Evolutionary conservation across 805 yeast genomes (phyloP), one percentile per base, ranked within the genome.

Genomic region (Teunomyces aglyptinius): DNA sequence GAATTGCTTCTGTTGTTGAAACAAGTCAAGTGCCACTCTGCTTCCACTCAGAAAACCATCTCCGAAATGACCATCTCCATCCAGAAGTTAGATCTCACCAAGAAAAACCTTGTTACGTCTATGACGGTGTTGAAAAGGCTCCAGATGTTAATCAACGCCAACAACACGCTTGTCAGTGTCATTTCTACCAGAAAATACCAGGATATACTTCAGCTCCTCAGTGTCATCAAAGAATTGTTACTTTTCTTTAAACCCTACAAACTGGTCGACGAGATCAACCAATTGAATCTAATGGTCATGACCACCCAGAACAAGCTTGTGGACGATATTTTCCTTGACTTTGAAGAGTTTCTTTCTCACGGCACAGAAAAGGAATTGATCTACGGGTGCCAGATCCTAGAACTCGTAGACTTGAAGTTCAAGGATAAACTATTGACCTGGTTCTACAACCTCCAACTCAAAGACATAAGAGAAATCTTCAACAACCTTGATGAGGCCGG

Each of bases 401-500:
- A 89, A 50, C 67, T 88, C 40, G 63, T 68, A n/a, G 87, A 86
- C 20, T 60, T 62, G 4, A 75, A 80, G 43, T 77, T 82, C 50
- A 70, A 69, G 50, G 80, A 79, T 42, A 80, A 83, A 56, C 71
- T 92, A 40, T 65, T 82, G 6, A 79, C 76, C 40, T 89, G 95
- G 92, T 88, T 86, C 63, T 78, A 86, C 49, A 80, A 78, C 46
- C 73, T 73, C 26, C 82, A 85, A 51, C 71, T 94, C 44, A 78
- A 78, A 56, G 98, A 92, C 57, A 81, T 92, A 38, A 77, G 77
- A 29, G 69, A 80, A 18, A 89, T 94, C 8, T 94, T 94, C 67
- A 78, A 81, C 45, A 74, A 83, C 7, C 75, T 82, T 11, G 97
- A 90, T 56, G 99, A 94, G 65, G 99, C 99, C 0, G 97, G 97